phyloP scores from a whole-genome alignment of 768 basidiomycete genomes.

The Mycena pura region DNA sequence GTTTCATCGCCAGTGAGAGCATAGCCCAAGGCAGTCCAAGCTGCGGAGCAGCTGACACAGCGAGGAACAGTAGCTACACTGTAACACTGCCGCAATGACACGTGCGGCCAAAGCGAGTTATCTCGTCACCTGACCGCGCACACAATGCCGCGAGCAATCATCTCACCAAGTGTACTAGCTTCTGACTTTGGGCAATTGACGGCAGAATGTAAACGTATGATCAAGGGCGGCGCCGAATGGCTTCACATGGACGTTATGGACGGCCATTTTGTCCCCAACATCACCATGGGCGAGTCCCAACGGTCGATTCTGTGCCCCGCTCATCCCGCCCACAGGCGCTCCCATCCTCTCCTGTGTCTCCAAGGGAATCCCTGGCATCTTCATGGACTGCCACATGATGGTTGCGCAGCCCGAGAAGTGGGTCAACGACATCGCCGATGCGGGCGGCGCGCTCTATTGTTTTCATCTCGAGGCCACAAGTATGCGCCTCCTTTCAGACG shows the following conservation, averaged over 20 bases:
- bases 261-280: slow-evolving; percentile 98
- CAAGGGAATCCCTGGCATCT: slow-evolving; percentile 90
- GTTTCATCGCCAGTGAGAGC: too few relatives aligned
- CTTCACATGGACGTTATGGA: slow-evolving; percentile 89
- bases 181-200: slow-evolving; percentile 96
- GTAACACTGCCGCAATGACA: slow-evolving; percentile 3
- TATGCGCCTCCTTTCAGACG: slow-evolving; percentile 42
- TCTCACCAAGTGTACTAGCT: slow-evolving; percentile 96
- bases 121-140: neutral
- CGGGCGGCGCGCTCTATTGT: slow-evolving; percentile 93
- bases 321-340: slow-evolving; percentile 59
- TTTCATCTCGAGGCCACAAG: slow-evolving; percentile 96
- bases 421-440: slow-evolving; percentile 95
- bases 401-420: slow-evolving; percentile 96
- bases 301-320: slow-evolving; percentile 6
- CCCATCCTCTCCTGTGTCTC: slow-evolving; percentile 86
- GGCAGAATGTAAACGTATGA: slow-evolving; percentile 97
- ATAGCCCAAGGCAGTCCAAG: too few relatives aligned
- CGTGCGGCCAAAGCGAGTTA: neutral
- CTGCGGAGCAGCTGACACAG: too few relatives aligned
- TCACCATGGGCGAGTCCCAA: slow-evolving; percentile 83
- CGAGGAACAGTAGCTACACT: too few relatives aligned
- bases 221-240: slow-evolving; percentile 95
- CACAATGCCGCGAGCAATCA: slow-evolving; percentile 86
- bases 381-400: slow-evolving; percentile 99